These are phyloP conservation scores for Ochromonadaceae sp. DNA, from an alignment of 352 stramenopile species.

Conservation along the genomic window DNA sequence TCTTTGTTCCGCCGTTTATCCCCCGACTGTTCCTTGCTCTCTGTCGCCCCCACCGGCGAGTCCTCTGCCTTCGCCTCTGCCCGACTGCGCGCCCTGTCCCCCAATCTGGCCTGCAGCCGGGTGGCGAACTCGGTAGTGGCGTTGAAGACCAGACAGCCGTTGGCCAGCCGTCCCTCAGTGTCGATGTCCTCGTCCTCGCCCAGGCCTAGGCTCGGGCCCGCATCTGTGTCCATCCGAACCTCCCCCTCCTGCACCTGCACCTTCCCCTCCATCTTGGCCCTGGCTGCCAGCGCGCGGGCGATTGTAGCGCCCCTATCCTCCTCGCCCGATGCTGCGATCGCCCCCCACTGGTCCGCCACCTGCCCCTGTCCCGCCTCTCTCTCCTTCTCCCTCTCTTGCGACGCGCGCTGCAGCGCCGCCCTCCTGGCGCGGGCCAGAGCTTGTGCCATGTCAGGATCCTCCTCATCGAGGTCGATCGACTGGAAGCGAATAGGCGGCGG, in stretches of 20 bases:
- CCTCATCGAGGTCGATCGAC: constrained; percentile 20
- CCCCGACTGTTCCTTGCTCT: background rate
- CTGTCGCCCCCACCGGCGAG: background rate
- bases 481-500: constrained; percentile 15
- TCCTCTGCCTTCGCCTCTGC: constrained; percentile 13
- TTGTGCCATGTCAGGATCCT: constrained; percentile 51
- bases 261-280: constrained; percentile 19
- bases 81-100: background rate
- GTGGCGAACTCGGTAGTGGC: constrained; percentile 35
- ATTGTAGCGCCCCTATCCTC: too few relatives aligned
- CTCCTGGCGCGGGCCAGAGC: constrained; percentile 50
- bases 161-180: constrained; percentile 6
- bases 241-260: constrained; percentile 14
- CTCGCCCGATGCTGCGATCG: constrained; percentile 43
- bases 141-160: constrained; percentile 29
- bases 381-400: constrained; percentile 23
- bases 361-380: constrained; percentile 25
- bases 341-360: constrained; percentile 20
- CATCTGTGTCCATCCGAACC: background rate
- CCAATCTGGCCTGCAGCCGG: constrained; percentile 23
- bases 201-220: constrained; percentile 5
- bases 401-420: constrained; percentile 41
- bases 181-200: constrained; percentile 25
- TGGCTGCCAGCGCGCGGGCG: constrained; percentile 23
- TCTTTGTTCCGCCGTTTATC: background rate